These are phyloP conservation scores for Sanghuangporus sanghuang DNA, from an alignment of 1,284 basidiomycete species.

Conservation along the genomic window DNA sequence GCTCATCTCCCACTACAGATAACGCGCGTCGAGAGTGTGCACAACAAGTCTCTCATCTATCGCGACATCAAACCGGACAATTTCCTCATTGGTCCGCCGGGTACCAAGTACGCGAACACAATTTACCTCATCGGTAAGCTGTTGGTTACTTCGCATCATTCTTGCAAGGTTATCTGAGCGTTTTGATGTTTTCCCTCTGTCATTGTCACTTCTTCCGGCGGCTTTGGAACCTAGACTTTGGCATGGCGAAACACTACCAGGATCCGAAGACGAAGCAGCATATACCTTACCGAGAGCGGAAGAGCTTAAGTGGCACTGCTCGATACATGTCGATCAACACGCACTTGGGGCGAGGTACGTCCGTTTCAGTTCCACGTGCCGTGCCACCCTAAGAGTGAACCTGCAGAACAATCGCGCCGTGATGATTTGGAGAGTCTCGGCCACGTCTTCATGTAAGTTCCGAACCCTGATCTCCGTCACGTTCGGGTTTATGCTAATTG, in stretches of 20 bases:
- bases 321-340: slow-evolving; percentile 99
- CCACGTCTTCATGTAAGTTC: slow-evolving; percentile 83
- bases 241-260: slow-evolving; percentile 98
- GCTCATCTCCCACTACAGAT: slow-evolving; percentile 49
- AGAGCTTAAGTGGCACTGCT: slow-evolving; percentile 95
- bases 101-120: slow-evolving; percentile 84
- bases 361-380: not conserved
- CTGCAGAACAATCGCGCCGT: slow-evolving; percentile 68
- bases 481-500: not conserved
- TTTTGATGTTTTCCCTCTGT: not conserved
- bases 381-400: not conserved
- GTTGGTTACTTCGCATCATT: not conserved
- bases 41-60: slow-evolving; percentile 98
- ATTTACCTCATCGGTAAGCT: slow-evolving; percentile 85
- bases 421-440: slow-evolving; percentile 94
- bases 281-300: slow-evolving; percentile 98
- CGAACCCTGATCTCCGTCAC: not conserved
- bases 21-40: slow-evolving; percentile 94
- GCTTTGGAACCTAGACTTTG: slow-evolving; percentile 67
- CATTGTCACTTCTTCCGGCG: not conserved
- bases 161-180: slow-evolving; percentile 3
- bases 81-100: slow-evolving; percentile 94
- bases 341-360: slow-evolving; percentile 85
- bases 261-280: slow-evolving; percentile 97
- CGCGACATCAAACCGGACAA: slow-evolving; percentile 99